Base-by-base conservation (phyloP, 306 rosid genomes). In the Sophora flavescens region DNA sequence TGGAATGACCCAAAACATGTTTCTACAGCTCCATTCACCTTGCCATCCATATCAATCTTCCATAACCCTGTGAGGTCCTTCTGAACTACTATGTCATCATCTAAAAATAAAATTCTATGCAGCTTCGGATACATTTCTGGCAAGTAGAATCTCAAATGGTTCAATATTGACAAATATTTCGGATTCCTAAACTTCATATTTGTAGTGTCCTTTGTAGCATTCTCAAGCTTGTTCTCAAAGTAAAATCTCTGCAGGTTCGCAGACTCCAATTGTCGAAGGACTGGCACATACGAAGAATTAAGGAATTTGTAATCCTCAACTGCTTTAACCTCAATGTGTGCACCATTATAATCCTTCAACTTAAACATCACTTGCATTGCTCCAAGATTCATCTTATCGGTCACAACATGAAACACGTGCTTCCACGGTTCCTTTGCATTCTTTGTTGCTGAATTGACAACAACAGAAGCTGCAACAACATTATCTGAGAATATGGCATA, bases 181-280 rank as follows among this genome's bases (percentile, higher is more conserved):
- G 97, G 97, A 62, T 92, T 92, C 88, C 97, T 89, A 57, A 89
- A 92, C 88, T 92, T 92, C 97, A 92, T 89, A 58, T 92, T 92
- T 6, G 85, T 92, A 8, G 97, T 88, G 81, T 89, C 95, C 78
- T 92, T 89, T 18, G 95, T 89, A 26, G 97, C 97, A 74, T 91
- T 91, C 85, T 91, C 97, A 0, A 91, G 93, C 87, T 89, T 91
- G 87, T 89, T 91, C 85, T 89, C 89, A 17, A 92, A 92, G 85
- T 92, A 92, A 73, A 89, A 92, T 10, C 84, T 72, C 59, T 89
- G 95, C 67, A 92, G 74, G 75, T 89, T 89, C 3, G 93, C 91
- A 13, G 93, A 88, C 53, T 92, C 97, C 15, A 92, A 78, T 50
- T 92, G 97, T 79, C 84, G 75, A 68, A 92, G 91, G 83, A 89